Evolutionary conservation across 2,329 filamentous ascomycete genomes (phyloP).

Genomic region (Tolypocladium inflatum): DNA sequence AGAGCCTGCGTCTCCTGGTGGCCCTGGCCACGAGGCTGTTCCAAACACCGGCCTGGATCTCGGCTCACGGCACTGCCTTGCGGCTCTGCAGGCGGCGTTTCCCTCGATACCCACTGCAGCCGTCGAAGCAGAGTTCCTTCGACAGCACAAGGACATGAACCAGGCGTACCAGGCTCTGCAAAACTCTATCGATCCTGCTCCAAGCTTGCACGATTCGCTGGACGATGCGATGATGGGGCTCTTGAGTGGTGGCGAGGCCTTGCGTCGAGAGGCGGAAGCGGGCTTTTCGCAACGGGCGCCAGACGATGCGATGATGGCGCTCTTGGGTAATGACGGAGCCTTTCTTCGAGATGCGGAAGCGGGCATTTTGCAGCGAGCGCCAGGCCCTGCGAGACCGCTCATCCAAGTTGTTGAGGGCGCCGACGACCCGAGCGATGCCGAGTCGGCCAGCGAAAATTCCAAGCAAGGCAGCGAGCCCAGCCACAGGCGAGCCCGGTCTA

Average conservation of each 20-base stretch:
- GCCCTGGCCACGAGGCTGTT: background rate
- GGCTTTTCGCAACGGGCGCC: too few relatives aligned
- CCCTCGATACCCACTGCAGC: slow-evolving; percentile 25
- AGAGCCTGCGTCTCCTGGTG: background rate
- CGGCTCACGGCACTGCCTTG: slow-evolving; percentile 19
- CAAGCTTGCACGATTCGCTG: slow-evolving; percentile 23
- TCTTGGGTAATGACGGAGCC: slow-evolving; percentile 1
- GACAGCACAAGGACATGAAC: slow-evolving; percentile 22
- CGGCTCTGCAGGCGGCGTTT: slow-evolving; percentile 32
- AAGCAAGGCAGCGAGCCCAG: background rate
- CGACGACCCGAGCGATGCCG: background rate
- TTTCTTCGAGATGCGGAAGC: background rate
- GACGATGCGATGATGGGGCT: slow-evolving; percentile 14
- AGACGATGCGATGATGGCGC: slow-evolving; percentile 14
- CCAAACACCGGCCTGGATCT: slow-evolving; percentile 8
- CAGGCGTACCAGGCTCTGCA: slow-evolving; percentile 27
- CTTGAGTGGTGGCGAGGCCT: slow-evolving; percentile 1
- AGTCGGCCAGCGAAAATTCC: background rate
- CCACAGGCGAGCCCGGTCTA: background rate
- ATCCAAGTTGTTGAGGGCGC: slow-evolving; percentile 13
- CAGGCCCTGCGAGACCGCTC: slow-evolving; percentile 12
- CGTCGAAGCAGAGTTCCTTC: slow-evolving; percentile 25
- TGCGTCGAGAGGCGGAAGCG: background rate
- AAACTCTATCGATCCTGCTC: slow-evolving; percentile 18
- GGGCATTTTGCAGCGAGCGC: background rate